phyloP scores from a whole-genome alignment of 306 rosid species.

The Chamaecrista fasciculata region DNA sequence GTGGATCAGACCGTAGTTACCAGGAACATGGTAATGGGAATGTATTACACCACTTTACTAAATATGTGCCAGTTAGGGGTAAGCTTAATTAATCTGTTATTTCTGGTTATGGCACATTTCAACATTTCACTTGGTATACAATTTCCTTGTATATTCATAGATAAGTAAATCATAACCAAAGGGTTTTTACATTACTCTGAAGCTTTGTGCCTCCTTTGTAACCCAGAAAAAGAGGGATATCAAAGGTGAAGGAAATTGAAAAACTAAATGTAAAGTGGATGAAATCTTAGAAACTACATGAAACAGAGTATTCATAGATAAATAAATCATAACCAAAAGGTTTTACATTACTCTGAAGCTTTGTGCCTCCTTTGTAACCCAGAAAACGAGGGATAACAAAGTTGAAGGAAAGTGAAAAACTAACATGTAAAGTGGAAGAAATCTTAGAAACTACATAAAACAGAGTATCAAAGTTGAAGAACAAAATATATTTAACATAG shows the following conservation, averaged over 20 bases:
- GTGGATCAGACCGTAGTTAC: neutral
- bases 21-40: neutral
- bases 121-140: neutral
- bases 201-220: no score
- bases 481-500: neutral
- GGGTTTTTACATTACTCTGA: no score
- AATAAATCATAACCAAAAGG: no score
- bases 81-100: neutral
- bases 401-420: neutral
- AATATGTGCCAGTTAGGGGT: neutral
- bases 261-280: neutral
- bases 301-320: neutral
- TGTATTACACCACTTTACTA: neutral
- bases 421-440: neutral
- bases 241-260: neutral
- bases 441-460: neutral
- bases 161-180: neutral
- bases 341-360: no score
- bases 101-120: neutral
- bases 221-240: no score
- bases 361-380: no score
- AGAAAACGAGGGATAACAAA: neutral
- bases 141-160: neutral
- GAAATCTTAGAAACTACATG: neutral
- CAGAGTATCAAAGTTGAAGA: neutral